phyloP scores from a whole-genome alignment of 169 alveolate species.

The Plasmodium falciparum region DNA sequence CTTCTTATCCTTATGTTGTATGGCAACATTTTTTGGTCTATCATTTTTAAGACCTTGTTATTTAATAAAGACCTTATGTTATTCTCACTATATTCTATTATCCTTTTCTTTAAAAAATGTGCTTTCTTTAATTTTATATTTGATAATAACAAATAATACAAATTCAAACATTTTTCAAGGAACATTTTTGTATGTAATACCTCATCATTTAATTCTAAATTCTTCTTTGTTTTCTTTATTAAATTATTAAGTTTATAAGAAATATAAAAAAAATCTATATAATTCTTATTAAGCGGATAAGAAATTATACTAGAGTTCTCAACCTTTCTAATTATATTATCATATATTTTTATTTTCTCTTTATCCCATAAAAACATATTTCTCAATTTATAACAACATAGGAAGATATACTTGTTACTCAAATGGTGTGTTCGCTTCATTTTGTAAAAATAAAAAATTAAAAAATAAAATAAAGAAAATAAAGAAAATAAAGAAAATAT shows the following conservation, averaged over 20 bases:
- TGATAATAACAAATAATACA: constrained; percentile 39
- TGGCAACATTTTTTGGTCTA: constrained; percentile 28
- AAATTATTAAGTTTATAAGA: constrained; percentile 39
- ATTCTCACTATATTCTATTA: constrained; percentile 36
- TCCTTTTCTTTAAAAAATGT: constrained; percentile 6
- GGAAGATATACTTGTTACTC: too few species aligned
- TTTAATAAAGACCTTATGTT: constrained; percentile 5
- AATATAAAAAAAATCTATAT: constrained; percentile 24
- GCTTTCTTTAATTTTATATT: constrained; percentile 23
- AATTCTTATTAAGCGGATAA: constrained; percentile 42
- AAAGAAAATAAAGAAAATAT: too few species aligned
- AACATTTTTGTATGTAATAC: not conserved
- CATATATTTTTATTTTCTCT: constrained; percentile 19
- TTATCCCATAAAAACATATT: constrained; percentile 10
- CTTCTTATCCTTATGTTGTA: constrained; percentile 40
- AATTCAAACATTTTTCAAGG: constrained; percentile 28
- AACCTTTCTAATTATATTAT: constrained; percentile 20
- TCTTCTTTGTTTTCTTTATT: not conserved
- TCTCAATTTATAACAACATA: too few species aligned
- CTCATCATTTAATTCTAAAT: constrained; percentile 1
- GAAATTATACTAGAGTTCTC: constrained; percentile 28
- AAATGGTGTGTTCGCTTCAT: too few species aligned
- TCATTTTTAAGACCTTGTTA: not conserved
- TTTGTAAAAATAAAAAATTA: too few species aligned
- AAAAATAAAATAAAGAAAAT: too few species aligned